Evolutionary conservation across 106 monocot genomes (phyloP).

Genomic region (Gastrodia elata): DNA sequence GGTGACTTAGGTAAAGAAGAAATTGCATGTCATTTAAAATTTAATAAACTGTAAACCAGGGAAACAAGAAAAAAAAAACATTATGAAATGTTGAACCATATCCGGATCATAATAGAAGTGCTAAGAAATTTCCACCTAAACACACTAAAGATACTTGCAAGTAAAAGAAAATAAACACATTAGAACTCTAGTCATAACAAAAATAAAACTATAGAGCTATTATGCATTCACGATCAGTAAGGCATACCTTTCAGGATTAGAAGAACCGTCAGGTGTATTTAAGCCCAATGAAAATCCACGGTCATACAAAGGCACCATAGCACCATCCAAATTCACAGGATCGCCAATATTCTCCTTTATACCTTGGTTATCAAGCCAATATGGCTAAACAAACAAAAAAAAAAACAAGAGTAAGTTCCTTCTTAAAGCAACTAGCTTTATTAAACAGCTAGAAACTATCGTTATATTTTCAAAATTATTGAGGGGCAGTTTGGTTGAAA

Average conservation of each 20-base stretch:
- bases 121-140: not conserved
- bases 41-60: not conserved
- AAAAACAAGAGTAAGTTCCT: constrained; percentile 2
- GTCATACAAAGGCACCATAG: constrained; percentile 73
- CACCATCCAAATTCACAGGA: constrained; percentile 19
- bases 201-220: not conserved
- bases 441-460: not conserved
- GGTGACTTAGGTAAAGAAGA: not conserved
- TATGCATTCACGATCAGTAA: not conserved
- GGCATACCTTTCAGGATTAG: constrained; percentile 47
- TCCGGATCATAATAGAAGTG: not conserved
- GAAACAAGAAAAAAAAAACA: not conserved
- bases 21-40: not conserved
- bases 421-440: not conserved
- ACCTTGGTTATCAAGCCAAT: constrained; percentile 72
- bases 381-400: constrained; percentile 39
- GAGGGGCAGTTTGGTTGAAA: too few relatives aligned
- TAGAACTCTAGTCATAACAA: not conserved
- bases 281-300: constrained; percentile 62
- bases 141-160: not conserved
- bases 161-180: not conserved
- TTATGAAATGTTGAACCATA: not conserved
- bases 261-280: constrained; percentile 44
- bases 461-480: not conserved
- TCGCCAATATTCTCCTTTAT: constrained; percentile 33